Evolutionary conservation across 352 stramenopile species (phyloP).

Genomic region (Poterioochromonas sp.): DNA sequence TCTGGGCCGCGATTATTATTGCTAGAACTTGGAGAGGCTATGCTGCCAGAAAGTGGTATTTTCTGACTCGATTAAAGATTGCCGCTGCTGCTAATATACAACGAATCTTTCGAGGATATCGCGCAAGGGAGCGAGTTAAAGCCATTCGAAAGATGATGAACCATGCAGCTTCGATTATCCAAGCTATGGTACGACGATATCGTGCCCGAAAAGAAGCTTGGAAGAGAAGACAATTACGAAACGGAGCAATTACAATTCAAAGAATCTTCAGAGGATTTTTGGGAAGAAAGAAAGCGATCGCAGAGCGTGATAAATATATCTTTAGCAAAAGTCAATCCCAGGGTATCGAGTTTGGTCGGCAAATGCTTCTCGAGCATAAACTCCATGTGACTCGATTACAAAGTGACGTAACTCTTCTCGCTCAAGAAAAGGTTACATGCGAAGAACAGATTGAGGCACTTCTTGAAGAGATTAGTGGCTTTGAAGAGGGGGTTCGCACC

Average conservation of each 20-base stretch:
- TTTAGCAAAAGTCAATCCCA: slow-evolving; percentile 82
- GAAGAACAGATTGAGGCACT: slow-evolving; percentile 74
- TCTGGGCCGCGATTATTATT: slow-evolving; percentile 77
- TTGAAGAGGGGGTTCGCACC: slow-evolving; percentile 74
- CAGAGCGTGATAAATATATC: slow-evolving; percentile 83
- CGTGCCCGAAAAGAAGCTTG: slow-evolving; percentile 53
- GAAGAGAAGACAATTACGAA: slow-evolving; percentile 49
- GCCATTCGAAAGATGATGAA: slow-evolving; percentile 53
- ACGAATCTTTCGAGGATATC: slow-evolving; percentile 64
- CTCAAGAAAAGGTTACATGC: slow-evolving; percentile 69
- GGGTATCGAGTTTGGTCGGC: slow-evolving; percentile 83
- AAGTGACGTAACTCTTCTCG: slow-evolving; percentile 77
- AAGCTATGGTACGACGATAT: slow-evolving; percentile 62
- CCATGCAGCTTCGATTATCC: slow-evolving; percentile 59
- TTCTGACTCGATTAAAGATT: slow-evolving; percentile 63
- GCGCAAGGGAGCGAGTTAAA: slow-evolving; percentile 55
- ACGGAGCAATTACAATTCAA: slow-evolving; percentile 67
- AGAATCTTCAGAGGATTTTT: slow-evolving; percentile 72
- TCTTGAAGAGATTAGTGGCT: slow-evolving; percentile 80
- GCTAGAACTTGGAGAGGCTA: slow-evolving; percentile 81
- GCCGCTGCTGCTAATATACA: slow-evolving; percentile 69
- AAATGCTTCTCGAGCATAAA: slow-evolving; percentile 90
- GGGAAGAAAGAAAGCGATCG: slow-evolving; percentile 59
- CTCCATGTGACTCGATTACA: slow-evolving; percentile 82
- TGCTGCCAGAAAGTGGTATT: slow-evolving; percentile 60